phyloP scores from a whole-genome alignment of 371 early-diverging fungal species.

The Dichotomocladium elegans region DNA sequence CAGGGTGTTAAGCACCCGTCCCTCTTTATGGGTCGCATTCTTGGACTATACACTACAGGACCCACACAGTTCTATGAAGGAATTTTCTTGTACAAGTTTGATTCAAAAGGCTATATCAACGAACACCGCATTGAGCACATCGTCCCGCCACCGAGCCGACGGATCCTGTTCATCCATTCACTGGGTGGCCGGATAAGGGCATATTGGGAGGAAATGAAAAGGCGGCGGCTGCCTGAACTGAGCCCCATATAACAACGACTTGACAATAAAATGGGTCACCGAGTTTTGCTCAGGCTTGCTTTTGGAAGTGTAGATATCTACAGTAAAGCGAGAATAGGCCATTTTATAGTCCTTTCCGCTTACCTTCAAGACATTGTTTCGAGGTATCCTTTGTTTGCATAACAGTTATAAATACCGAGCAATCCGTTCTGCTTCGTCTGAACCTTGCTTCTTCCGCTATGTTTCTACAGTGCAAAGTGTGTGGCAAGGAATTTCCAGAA shows the following conservation, averaged over 20 bases:
- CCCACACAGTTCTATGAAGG: slow-evolving; percentile 36
- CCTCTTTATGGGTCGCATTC: slow-evolving; percentile 7
- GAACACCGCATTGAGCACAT: slow-evolving; percentile 61
- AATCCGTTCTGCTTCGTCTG: too few species aligned
- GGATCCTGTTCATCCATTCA: slow-evolving; percentile 46
- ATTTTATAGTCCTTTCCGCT: too few species aligned
- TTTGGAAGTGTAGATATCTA: too few species aligned
- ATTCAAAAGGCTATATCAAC: slow-evolving; percentile 41
- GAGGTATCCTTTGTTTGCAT: too few species aligned
- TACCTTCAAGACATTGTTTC: too few species aligned
- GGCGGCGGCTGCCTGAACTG: slow-evolving; percentile 25
- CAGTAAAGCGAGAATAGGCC: too few species aligned
- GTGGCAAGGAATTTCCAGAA: slow-evolving; percentile 27
- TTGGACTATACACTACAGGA: slow-evolving; percentile 2
- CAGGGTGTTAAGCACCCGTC: slow-evolving; percentile 41
- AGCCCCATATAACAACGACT: slow-evolving; percentile 12
- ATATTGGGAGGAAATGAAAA: slow-evolving; percentile 20
- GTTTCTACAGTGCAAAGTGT: slow-evolving; percentile 20
- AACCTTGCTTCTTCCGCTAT: too few species aligned
- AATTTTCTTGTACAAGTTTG: slow-evolving; percentile 52
- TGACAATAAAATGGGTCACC: neutral
- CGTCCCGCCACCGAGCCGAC: slow-evolving; percentile 54
- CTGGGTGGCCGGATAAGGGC: slow-evolving; percentile 42
- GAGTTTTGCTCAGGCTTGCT: too few species aligned
- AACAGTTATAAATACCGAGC: too few species aligned